phyloP scores from a whole-genome alignment of 352 stramenopile genomes.

The Phytopythium mirpurense region DNA sequence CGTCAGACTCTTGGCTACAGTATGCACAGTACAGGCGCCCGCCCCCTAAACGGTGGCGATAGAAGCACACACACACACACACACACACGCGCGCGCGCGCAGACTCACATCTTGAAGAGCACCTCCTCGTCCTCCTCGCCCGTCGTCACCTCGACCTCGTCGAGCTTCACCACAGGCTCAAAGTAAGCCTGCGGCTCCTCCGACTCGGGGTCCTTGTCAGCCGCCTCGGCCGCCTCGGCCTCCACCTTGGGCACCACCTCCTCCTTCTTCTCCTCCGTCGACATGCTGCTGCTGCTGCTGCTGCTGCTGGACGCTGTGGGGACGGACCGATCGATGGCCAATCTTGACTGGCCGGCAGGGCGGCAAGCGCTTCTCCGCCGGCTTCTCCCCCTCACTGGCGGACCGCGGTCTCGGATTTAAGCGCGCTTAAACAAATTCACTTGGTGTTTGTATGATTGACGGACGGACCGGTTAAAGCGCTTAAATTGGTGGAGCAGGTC shows the following conservation, averaged over 20 bases:
- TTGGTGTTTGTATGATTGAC: not conserved
- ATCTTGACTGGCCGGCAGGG: conserved; percentile 6
- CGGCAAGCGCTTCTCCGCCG: not conserved
- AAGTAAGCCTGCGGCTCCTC: conserved; percentile 88
- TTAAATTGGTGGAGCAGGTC: too few species aligned
- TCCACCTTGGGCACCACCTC: conserved; percentile 59
- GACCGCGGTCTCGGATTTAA: conserved; percentile 15
- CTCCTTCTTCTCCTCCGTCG: conserved; percentile 66
- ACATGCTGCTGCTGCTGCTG: conserved; percentile 31
- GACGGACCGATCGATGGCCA: conserved; percentile 8
- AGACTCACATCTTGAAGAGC: conserved; percentile 85
- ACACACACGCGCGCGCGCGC: not conserved
- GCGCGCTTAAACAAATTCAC: conserved; percentile 22
- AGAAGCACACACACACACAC: not conserved
- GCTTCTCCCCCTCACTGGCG: conserved; percentile 18
- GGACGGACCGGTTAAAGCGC: conserved; percentile 1
- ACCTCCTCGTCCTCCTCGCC: conserved; percentile 97
- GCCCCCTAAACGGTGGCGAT: too few species aligned
- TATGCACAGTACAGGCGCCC: too few species aligned
- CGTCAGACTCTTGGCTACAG: too few species aligned
- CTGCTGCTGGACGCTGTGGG: not conserved
- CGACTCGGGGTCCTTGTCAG: conserved; percentile 58
- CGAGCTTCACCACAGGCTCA: conserved; percentile 84
- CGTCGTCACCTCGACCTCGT: conserved; percentile 95
- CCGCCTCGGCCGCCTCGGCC: conserved; percentile 40